These are phyloP conservation scores for Fagus sylvatica DNA, from an alignment of 306 rosid species.

Conservation along the genomic window DNA sequence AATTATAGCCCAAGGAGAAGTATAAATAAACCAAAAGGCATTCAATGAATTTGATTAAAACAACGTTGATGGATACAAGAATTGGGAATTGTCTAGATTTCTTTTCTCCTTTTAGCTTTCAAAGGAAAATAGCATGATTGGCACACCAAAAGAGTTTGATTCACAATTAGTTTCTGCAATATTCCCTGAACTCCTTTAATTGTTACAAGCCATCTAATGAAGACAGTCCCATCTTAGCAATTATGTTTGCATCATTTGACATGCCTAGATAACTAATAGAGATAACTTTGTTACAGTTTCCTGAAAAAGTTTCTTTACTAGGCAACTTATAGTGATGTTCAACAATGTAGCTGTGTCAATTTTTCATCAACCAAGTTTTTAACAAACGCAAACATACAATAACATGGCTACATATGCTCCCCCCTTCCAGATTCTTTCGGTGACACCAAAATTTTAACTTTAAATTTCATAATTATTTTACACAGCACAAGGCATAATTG, in stretches of 20 bases:
- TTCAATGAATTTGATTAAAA: not conserved
- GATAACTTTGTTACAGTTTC: not conserved
- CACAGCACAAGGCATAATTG: not conserved
- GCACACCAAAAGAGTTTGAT: not conserved
- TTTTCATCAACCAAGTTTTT: not conserved
- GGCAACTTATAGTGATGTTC: not conserved
- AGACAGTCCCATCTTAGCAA: not conserved
- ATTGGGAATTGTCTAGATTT: not conserved
- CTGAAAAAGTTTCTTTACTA: not conserved
- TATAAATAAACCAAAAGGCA: not conserved
- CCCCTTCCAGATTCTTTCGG: not conserved
- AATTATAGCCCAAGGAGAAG: not conserved
- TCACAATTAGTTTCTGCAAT: not conserved
- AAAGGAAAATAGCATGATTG: not conserved
- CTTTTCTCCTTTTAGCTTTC: not conserved
- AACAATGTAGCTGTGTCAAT: not conserved
- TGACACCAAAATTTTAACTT: not conserved
- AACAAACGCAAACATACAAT: not conserved
- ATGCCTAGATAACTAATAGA: not conserved
- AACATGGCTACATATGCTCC: not conserved
- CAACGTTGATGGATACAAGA: not conserved
- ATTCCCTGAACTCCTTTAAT: not conserved
- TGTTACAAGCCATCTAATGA: not conserved
- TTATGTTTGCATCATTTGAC: not conserved
- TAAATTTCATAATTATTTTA: too few species aligned